Evolutionary conservation across 164 flowering plant species (phyloP), one percentile per base, ranked within the genome.

Genomic region (Umbellularia californica): DNA sequence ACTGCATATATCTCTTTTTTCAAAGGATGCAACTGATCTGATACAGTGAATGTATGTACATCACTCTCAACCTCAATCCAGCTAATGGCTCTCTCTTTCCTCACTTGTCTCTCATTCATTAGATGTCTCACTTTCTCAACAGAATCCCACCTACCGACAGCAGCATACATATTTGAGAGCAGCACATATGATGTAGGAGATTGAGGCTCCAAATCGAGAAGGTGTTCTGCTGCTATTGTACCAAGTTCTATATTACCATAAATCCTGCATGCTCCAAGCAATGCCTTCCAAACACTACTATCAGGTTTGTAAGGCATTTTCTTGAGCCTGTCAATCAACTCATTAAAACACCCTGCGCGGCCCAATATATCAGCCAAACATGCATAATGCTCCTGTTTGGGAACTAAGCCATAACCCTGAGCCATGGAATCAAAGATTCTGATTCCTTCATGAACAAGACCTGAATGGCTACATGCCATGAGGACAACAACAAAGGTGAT

Each of bases 301-400:
- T 84, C 89, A 50, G 88, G 86, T 70, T 81, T 68, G 72, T 72
- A 85, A 3, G 83, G 88, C 90, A 90, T 89, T 52, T 74, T 79
- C 70, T 84, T 78, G 6, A 89, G 76, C 78, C 72, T 78, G 58
- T 75, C 72, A 65, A 81, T 76, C 77, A 84, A 76, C 68, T 87
- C 85, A 62, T 77, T 82, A 50, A 89, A 85, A 52, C 55, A 27
- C 65, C 95, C 95, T 65, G 89, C 87, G 69, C 90, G 84, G 41
- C 90, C 92, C 62, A 92, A 80, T 25, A 89, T 82, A 85, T 87
- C 91, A 72, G 87, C 81, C 67, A 92, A 76, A 79, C 93, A 88
- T 1, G 92, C 90, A 79, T 84, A 87, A 80, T 88, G 95, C 71
- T 89, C 92, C 76, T 82, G 86, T 75, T 84, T 76, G 1, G 90